Evolutionary conservation across 352 stramenopile genomes (phyloP), one percentile per base, ranked within the genome.

Genomic region (Albugo laibachii): DNA sequence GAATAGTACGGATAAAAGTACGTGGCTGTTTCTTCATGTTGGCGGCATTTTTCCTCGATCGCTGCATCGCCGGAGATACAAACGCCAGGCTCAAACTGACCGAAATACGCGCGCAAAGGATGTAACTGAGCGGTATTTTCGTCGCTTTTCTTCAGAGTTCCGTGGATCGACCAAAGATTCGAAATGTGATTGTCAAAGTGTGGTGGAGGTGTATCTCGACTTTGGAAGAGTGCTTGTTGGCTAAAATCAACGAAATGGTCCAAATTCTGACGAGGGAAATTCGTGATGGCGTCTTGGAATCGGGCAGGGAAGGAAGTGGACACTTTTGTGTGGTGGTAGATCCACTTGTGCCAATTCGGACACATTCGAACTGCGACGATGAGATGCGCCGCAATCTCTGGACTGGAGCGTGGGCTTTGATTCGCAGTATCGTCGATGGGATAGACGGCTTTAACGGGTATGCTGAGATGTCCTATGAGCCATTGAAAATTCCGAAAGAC

Each of bases 331-430:
- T 54, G 57, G 41, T 86, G 63, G 45, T 83, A 87, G 44, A 82
- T 64, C 74, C 72, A 91, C 45, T 84, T 66, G 50, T 77, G 67
- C 77, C 77, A 91, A 43, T 80, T 77, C 0, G 66, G 71, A 49
- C 67, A 82, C 55, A 91, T 61, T 37, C 69, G 72, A 38, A 87
- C 57, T 2, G 77, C 74, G 1, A 74, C 70, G 0, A 74, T 56
- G 24, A 91, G 39, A 19, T 79, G 69, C 8, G 67, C 77, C 2
- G 70, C 63, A 38, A 91, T 80, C 0, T 65, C 70, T 5, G 69
- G 35, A 0, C 61, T 64, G 0, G 69, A 78, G 20, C 69, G 55
- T 10, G 85, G 52, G 6, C 24, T 38, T 20, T 20, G 3, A 35
- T 24, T 35, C 16, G 44, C 43, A 8, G 3, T 35, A 6, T 48